Evolutionary conservation across 768 basidiomycete species (phyloP), one percentile per base, ranked within the genome.

Genomic region (Lactarius sp.): DNA sequence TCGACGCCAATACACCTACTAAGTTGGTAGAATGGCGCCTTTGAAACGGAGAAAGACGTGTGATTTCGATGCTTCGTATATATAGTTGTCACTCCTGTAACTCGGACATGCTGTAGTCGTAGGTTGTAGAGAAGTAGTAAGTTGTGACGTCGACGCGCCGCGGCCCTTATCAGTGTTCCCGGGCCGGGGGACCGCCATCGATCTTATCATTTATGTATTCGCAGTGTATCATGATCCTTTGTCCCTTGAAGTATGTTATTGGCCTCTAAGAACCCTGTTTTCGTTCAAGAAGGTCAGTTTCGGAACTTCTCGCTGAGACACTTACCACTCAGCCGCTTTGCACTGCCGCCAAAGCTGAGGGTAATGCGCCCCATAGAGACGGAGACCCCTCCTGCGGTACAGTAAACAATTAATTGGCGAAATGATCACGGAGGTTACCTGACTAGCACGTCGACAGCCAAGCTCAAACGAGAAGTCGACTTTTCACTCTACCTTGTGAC

Each of bases 401-500:
- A 39, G 39, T 53, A 53, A 53, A 39, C 36, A 36, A 53, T 13
- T 16, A 13, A 22, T 13, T 37, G 13, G 33, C n/a, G 7, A 27
- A n/a, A 41, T 39, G 12, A 39, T 31, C 37, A 42, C 33, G 4
- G 6, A 18, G 12, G 42, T 44, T 33, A 4, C 3, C 27, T 52
- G 33, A 52, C 51, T 6, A 14, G 22, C 56, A 34, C 7, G 39
- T 49, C 12, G 47, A n/a, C 47, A 55, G 60, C 22, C 10, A 36
- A 34, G 18, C 20, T 13, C n/a, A 59, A 57, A 54, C 59, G 52
- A n/a, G 42, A 37, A 0, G 56, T 85, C 46, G 85, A 91, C 69
- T 86, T 86, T 69, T 85, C 88, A 0, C 73, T 97, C 10, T 98
- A 96, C 73, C 82, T 96, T 47, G 94, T 97, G 7, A 95, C 94